Base-by-base conservation (phyloP, 2,329 filamentous ascomycete species). In the Fusarium mangiferae region DNA sequence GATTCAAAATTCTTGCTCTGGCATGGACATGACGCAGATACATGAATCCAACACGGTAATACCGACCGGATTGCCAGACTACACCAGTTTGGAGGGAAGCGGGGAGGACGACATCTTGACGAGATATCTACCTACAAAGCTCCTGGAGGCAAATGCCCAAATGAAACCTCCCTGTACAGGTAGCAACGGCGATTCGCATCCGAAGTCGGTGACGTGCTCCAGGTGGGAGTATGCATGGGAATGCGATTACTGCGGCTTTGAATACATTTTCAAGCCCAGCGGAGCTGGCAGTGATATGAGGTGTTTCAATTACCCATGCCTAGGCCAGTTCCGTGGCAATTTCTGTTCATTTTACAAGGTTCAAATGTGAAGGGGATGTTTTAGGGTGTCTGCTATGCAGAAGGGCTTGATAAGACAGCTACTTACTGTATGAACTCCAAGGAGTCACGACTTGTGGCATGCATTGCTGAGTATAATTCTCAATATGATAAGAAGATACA, bases 1-100 rank as follows among this genome's bases (percentile, higher is more conserved):
- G 13, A 22, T 8, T 17, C 13, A 28, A 0, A 0, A 9, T 12
- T 15, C 18, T 6, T 22, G 6, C 24, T 3, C 22, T 24, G 10
- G 11, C 8, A n/a, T 14, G 12, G 28, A 35, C 0, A 24, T 10
- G 2, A 14, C 48, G 1, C 3, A 35, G n/a, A 35, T 35, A 10
- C 15, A 24, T 0, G 48, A 51, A 14, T 51, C 12, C 17, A 24
- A 2, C 3, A 2, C 8, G 12, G n/a, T 14, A 4, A 20, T 11
- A 6, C 17, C 30, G 6, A 20, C 15, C 0, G 22, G 6, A 3
- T 14, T 35, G 2, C 17, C 48, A 35, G 48, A 24, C 4, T 24
- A 24, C 4, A 4, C 48, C n/a, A 7, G 4, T 14, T 14, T 7
- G 6, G 17, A 14, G 4, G 17, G 3, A 2, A 6, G 20, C 5